These are phyloP conservation scores for Backusella sp. DNA, from an alignment of 192 early-diverging fungal species.

Conservation along the genomic window DNA sequence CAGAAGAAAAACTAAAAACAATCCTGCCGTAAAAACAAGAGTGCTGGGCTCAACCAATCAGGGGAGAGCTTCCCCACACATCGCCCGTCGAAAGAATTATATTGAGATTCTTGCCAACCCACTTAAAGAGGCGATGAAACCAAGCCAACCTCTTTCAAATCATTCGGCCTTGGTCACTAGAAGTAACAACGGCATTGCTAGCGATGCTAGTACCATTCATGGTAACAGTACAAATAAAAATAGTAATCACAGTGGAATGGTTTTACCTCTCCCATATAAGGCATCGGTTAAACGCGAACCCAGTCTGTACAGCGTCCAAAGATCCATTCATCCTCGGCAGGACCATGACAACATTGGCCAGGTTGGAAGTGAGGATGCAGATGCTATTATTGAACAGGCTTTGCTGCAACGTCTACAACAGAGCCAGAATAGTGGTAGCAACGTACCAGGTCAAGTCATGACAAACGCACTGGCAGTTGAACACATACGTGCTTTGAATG, in stretches of 20 bases:
- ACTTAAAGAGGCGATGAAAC: background rate
- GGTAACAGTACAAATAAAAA: background rate
- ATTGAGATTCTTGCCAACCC: constrained; percentile 22
- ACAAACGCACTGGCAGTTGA: constrained; percentile 14
- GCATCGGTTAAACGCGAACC: background rate
- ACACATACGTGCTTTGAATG: constrained; percentile 21
- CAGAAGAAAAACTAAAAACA: constrained; percentile 20
- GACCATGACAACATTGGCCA: background rate
- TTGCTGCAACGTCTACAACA: constrained; percentile 11
- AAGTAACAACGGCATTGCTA: background rate
- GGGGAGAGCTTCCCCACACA: background rate
- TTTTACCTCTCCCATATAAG: background rate
- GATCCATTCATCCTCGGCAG: background rate
- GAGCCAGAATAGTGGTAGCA: background rate
- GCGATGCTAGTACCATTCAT: background rate
- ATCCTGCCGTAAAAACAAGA: background rate
- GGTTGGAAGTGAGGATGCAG: background rate
- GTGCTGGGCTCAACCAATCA: background rate
- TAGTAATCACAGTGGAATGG: background rate
- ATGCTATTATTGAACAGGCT: constrained; percentile 9
- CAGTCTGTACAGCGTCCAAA: background rate
- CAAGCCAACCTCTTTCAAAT: background rate
- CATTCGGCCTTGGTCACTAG: background rate
- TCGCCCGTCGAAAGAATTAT: constrained; percentile 14
- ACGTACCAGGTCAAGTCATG: constrained; percentile 17